Conservation (phyloP, 371 early-diverging fungal genomes). For the Rhizopus sp. region DNA sequence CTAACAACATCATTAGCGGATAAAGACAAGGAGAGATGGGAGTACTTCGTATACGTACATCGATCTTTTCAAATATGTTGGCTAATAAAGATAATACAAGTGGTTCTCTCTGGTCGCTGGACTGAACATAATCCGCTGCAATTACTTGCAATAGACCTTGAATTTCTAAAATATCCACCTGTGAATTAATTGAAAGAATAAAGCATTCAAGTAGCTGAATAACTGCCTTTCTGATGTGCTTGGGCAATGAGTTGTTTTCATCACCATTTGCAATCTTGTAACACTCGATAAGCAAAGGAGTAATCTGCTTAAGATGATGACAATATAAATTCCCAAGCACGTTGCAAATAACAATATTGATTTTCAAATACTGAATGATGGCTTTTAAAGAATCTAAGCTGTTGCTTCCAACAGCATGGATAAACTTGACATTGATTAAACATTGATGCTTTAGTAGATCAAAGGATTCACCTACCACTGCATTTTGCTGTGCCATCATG, state of each 20-base stretch:
- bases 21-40: not conserved
- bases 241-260: not conserved
- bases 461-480: slow-evolving; percentile 6
- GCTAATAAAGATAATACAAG: slow-evolving; percentile 87
- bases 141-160: slow-evolving; percentile 77
- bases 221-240: slow-evolving; percentile 43
- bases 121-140: slow-evolving; percentile 78
- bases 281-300: slow-evolving; percentile 3
- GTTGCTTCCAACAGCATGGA: not conserved
- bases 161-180: slow-evolving; percentile 57
- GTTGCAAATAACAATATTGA: slow-evolving; percentile 83
- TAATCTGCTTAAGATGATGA: slow-evolving; percentile 11
- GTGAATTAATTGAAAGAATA: slow-evolving; percentile 66
- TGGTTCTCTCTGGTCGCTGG: slow-evolving; percentile 74
- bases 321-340: slow-evolving; percentile 63
- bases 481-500: slow-evolving; percentile 15
- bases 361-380: slow-evolving; percentile 55
- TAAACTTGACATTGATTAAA: too few species aligned
- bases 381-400: not conserved
- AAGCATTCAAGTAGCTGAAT: slow-evolving; percentile 81
- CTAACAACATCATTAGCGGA: not conserved
- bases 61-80: slow-evolving; percentile 68
- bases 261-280: slow-evolving; percentile 9
- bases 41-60: slow-evolving; percentile 39
- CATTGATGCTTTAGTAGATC: too few species aligned